phyloP scores from a whole-genome alignment of 352 stramenopile species.

The Globisporangium spinosum region DNA sequence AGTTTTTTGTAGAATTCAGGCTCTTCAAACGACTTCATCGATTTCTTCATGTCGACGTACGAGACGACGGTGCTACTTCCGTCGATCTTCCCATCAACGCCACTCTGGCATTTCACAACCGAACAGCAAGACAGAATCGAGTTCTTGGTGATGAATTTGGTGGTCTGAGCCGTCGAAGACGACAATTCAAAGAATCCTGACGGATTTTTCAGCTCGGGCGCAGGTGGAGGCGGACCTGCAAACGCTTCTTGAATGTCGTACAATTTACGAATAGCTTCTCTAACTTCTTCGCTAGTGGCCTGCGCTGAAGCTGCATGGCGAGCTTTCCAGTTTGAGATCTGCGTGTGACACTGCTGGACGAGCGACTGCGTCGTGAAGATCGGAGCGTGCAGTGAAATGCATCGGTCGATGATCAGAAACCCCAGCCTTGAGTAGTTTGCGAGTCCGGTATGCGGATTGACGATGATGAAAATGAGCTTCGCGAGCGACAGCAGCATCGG shows the following conservation, averaged over 20 bases:
- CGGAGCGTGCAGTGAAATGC: constrained; percentile 20
- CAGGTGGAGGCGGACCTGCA: neutral
- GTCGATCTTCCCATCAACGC: neutral
- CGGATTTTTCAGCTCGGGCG: neutral
- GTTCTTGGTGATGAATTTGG: constrained; percentile 3
- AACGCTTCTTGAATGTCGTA: neutral
- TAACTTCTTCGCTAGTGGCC: neutral
- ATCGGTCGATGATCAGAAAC: constrained; percentile 37
- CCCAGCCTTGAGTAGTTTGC: constrained; percentile 21
- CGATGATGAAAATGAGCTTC: constrained; percentile 28
- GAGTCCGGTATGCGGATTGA: neutral
- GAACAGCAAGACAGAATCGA: constrained; percentile 2
- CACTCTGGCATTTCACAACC: neutral
- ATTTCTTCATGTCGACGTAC: constrained; percentile 12
- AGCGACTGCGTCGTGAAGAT: constrained; percentile 23
- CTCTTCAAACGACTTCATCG: neutral
- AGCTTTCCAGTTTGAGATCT: constrained; percentile 21
- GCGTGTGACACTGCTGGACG: constrained; percentile 28
- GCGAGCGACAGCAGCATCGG: constrained; percentile 20
- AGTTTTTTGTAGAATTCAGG: constrained; percentile 16
- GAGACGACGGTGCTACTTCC: neutral
- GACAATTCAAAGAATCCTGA: constrained; percentile 1
- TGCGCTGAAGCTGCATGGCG: neutral
- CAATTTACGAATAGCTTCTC: constrained; percentile 3
- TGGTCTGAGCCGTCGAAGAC: neutral